These are phyloP conservation scores for Aspergillus spinulosporus DNA, from an alignment of 2,329 filamentous ascomycete species.

Conservation along the genomic window DNA sequence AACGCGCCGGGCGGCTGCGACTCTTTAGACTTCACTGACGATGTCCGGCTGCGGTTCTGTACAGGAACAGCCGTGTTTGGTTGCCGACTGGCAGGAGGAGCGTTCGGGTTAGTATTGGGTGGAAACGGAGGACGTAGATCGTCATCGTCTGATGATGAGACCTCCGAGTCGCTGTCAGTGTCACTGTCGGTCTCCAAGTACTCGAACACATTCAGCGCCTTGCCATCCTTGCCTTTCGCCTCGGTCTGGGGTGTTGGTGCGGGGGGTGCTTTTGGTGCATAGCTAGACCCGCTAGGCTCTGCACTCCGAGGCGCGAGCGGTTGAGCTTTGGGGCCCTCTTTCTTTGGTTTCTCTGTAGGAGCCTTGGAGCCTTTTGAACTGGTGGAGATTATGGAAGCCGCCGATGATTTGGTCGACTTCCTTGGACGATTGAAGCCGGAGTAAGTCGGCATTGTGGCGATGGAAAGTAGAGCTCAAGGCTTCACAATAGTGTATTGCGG, in stretches of 20 bases:
- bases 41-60: constrained; percentile 31
- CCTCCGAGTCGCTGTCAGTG: constrained; percentile 24
- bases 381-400: constrained; percentile 26
- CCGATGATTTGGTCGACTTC: constrained; percentile 30
- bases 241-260: constrained; percentile 20
- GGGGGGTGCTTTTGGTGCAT: constrained; percentile 22
- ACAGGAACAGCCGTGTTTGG: constrained; percentile 17
- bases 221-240: constrained; percentile 21
- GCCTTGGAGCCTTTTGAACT: constrained; percentile 23
- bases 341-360: constrained; percentile 21
- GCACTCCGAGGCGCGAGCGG: constrained; percentile 17
- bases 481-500: constrained; percentile 3
- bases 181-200: constrained; percentile 36
- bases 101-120: constrained; percentile 15
- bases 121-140: constrained; percentile 14
- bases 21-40: constrained; percentile 32
- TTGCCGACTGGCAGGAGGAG: constrained; percentile 15
- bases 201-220: constrained; percentile 42
- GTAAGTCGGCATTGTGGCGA: constrained; percentile 34
- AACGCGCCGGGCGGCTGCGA: constrained; percentile 29
- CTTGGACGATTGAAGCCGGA: constrained; percentile 25
- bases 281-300: constrained; percentile 17
- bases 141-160: constrained; percentile 24
- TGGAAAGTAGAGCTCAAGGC: constrained; percentile 9
- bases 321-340: constrained; percentile 15